phyloP scores from a whole-genome alignment of 495 filamentous ascomycete species.

The Penicillium goetzii region DNA sequence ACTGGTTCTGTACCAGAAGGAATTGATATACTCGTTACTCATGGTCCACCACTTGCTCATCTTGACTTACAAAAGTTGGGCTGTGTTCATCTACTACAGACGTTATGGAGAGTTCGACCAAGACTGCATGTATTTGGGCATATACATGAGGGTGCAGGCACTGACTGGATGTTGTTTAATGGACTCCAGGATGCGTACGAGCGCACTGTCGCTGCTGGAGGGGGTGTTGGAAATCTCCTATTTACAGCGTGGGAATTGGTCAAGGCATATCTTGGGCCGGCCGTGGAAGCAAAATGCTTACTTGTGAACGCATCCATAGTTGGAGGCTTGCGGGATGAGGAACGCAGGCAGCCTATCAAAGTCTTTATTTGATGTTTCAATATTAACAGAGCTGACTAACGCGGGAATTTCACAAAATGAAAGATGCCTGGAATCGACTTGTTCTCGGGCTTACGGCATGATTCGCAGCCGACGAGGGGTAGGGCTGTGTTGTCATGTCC shows the following conservation, averaged over 20 bases:
- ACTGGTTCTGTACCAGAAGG: constrained; percentile 56
- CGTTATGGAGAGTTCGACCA: constrained; percentile 68
- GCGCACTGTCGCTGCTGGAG: constrained; percentile 24
- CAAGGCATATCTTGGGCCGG: constrained; percentile 8
- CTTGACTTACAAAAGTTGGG: constrained; percentile 63
- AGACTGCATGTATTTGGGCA: constrained; percentile 78
- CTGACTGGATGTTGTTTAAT: constrained; percentile 28
- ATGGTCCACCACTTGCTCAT: constrained; percentile 62
- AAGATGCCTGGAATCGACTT: neutral
- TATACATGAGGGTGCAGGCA: constrained; percentile 67
- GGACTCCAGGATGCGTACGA: constrained; percentile 29
- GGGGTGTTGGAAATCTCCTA: constrained; percentile 24
- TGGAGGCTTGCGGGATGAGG: constrained; percentile 31
- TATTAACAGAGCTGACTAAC: constrained; percentile 16
- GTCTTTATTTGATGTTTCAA: constrained; percentile 20
- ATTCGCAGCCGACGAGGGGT: neutral
- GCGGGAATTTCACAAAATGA: constrained; percentile 19
- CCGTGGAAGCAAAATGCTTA: constrained; percentile 29
- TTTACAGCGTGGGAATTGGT: constrained; percentile 21
- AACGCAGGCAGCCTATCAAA: constrained; percentile 24
- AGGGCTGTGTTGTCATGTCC: neutral
- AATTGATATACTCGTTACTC: constrained; percentile 77
- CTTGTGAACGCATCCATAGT: constrained; percentile 34
- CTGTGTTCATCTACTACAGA: constrained; percentile 62
- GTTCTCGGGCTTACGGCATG: neutral